phyloP scores from a whole-genome alignment of 176 grass and related monocot genomes.

The Miscanthus lutarioriparius region DNA sequence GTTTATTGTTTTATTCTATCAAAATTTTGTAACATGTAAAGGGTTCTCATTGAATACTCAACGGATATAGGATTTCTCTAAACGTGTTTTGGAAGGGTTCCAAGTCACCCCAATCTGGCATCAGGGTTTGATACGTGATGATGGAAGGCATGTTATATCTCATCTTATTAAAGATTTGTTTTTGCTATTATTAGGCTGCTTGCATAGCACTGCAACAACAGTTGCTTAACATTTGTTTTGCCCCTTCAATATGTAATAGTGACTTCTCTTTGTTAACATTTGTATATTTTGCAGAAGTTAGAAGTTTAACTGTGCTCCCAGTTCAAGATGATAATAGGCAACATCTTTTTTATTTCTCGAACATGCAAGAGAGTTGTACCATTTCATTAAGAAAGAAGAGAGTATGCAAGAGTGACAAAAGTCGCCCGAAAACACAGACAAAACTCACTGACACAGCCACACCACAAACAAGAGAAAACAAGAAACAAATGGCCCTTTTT shows the following conservation, averaged over 20 bases:
- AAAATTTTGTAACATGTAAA: conserved; percentile 3
- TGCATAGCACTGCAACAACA: neutral
- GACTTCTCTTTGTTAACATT: conserved; percentile 1
- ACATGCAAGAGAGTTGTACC: neutral
- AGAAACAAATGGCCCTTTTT: neutral
- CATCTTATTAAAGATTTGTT: conserved; percentile 8
- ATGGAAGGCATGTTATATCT: conserved; percentile 70
- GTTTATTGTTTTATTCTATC: neutral
- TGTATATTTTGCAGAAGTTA: neutral
- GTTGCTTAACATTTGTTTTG: neutral
- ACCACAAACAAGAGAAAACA: neutral
- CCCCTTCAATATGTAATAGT: neutral
- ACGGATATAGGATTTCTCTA: conserved; percentile 57
- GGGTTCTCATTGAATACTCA: conserved; percentile 25
- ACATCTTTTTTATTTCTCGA: neutral
- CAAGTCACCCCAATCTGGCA: conserved; percentile 93
- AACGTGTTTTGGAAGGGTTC: conserved; percentile 82
- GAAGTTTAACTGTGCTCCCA: neutral
- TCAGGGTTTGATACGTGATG: conserved; percentile 86
- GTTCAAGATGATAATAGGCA: neutral
- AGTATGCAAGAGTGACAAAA: neutral
- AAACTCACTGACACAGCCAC: neutral
- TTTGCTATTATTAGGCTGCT: neutral
- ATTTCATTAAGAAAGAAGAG: neutral
- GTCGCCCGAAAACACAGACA: neutral